Evolutionary conservation across 2,329 filamentous ascomycete genomes (phyloP).

Genomic region (Boeremia exigua): DNA sequence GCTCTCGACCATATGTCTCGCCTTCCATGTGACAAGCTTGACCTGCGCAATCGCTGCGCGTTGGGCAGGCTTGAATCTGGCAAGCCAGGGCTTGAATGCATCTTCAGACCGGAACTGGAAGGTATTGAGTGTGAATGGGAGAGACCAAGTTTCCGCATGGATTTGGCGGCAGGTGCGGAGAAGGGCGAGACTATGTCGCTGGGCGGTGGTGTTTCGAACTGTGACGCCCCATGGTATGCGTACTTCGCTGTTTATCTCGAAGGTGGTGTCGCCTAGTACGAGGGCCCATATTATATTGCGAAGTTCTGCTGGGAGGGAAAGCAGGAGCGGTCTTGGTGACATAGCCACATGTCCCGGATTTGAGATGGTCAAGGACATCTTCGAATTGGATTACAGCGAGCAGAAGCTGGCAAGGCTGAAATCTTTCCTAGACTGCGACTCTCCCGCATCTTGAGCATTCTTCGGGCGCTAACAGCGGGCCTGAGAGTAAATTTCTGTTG

Average conservation of each 20-base stretch:
- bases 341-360: neutral
- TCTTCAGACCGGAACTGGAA: slow-evolving; percentile 12
- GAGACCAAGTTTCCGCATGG: slow-evolving; percentile 1
- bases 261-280: neutral
- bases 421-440: no score
- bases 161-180: slow-evolving; percentile 17
- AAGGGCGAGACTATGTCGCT: slow-evolving; percentile 1
- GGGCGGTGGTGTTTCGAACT: neutral
- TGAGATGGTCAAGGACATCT: neutral
- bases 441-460: neutral
- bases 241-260: neutral
- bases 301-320: slow-evolving; percentile 11
- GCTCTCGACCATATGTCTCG: slow-evolving; percentile 12
- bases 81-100: slow-evolving; percentile 8
- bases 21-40: slow-evolving; percentile 7
- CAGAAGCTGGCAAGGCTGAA: neutral
- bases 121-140: slow-evolving; percentile 4
- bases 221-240: slow-evolving; percentile 2
- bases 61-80: neutral
- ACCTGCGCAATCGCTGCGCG: slow-evolving; percentile 2
- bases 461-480: slow-evolving; percentile 6
- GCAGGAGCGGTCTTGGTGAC: neutral
- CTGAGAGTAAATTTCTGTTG: slow-evolving; percentile 1
- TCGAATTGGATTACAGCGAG: neutral
- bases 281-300: slow-evolving; percentile 8